phyloP scores from a whole-genome alignment of 2,329 filamentous ascomycete species.

The Periconia sp. region DNA sequence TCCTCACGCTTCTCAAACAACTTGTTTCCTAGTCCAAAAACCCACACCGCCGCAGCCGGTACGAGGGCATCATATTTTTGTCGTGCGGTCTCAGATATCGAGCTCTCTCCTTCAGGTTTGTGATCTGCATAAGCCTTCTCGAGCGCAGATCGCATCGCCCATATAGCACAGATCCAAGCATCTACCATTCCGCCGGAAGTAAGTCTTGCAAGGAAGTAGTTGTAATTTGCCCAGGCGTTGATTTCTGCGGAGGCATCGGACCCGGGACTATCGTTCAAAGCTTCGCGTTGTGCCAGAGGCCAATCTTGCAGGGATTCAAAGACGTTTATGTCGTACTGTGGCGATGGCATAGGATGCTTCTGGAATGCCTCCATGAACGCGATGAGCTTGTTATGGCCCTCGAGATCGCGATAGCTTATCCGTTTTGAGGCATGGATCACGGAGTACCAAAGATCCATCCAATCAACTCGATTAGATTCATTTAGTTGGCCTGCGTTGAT shows the following conservation, averaged over 20 bases:
- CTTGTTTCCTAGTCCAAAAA: constrained; percentile 24
- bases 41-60: constrained; percentile 39
- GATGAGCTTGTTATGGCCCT: constrained; percentile 24
- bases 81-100: constrained; percentile 15
- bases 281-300: constrained; percentile 30
- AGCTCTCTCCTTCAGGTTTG: constrained; percentile 16
- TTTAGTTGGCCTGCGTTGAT: constrained; percentile 23
- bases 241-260: constrained; percentile 24
- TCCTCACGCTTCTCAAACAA: constrained; percentile 33
- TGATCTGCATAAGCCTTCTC: constrained; percentile 19
- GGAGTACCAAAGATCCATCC: constrained; percentile 36
- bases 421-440: constrained; percentile 38
- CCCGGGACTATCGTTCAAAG: constrained; percentile 36
- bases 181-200: constrained; percentile 21
- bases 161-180: constrained; percentile 34
- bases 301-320: constrained; percentile 30
- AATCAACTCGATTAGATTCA: constrained; percentile 17
- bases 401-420: constrained; percentile 18
- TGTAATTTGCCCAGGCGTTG: constrained; percentile 38
- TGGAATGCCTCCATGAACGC: constrained; percentile 32
- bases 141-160: constrained; percentile 34
- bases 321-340: constrained; percentile 25
- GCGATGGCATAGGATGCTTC: constrained; percentile 24
- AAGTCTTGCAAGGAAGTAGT: constrained; percentile 37
- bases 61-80: constrained; percentile 34